Percentiles rank a stretch among this genome's conserved stretches.
Evolutionary conservation across 2,329 filamentous ascomycete species (phyloP).

Genomic region (Fusarium neocosmosporiellum): DNA sequence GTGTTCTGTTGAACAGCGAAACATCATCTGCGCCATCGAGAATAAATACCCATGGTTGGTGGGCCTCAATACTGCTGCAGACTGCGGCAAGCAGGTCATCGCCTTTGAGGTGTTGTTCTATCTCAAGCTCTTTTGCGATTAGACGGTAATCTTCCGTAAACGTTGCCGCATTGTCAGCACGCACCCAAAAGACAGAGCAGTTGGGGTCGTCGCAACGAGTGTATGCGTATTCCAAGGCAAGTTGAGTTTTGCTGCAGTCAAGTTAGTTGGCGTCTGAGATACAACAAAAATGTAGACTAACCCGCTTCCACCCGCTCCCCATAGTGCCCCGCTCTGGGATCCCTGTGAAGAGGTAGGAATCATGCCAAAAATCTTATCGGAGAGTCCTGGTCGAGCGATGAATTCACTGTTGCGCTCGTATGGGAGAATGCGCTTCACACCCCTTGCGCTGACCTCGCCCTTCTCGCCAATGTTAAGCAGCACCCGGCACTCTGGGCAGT

Average conservation of each 20-base stretch:
- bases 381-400: not conserved
- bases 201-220: not conserved
- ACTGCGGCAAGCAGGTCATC: not conserved
- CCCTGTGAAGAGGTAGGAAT: not conserved
- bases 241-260: not conserved
- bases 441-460: slow-evolving; percentile 71
- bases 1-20: not conserved
- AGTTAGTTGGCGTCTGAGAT: not conserved
- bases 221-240: not conserved
- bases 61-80: not conserved
- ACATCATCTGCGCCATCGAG: not conserved
- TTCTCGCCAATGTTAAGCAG: slow-evolving; percentile 71
- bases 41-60: not conserved
- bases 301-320: not conserved
- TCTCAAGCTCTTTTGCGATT: not conserved
- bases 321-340: not conserved
- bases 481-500: slow-evolving; percentile 80
- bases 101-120: not conserved
- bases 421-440: slow-evolving; percentile 50
- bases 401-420: not conserved
- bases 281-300: not conserved
- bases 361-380: not conserved
- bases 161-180: not conserved
- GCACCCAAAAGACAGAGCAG: not conserved
- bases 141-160: not conserved